Evolutionary conservation across 1,139 yeast species (phyloP).

Genomic region (Pichia sp.): DNA sequence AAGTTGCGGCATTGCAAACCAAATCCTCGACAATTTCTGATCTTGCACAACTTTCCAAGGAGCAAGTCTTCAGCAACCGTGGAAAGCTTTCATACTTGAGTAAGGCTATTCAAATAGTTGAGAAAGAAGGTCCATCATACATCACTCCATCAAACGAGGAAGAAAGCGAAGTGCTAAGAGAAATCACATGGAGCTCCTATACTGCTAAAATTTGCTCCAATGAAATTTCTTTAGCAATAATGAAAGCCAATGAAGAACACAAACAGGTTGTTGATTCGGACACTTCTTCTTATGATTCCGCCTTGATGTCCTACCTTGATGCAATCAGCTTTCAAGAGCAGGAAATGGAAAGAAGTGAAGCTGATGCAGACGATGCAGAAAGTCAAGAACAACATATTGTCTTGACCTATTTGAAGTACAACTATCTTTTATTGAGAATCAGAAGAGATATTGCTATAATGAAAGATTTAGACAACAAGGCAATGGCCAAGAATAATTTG

Average conservation of each 20-base stretch:
- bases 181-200: conserved; percentile 69
- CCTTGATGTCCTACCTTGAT: conserved; percentile 53
- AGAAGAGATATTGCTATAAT: conserved; percentile 63
- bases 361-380: conserved; percentile 42
- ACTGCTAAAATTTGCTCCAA: conserved; percentile 66
- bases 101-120: conserved; percentile 39
- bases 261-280: conserved; percentile 26
- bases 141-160: conserved; percentile 35
- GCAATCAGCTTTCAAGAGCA: conserved; percentile 47
- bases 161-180: conserved; percentile 31
- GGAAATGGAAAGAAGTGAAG: conserved; percentile 46
- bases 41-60: conserved; percentile 45
- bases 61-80: conserved; percentile 34
- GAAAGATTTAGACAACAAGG: conserved; percentile 22
- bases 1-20: conserved; percentile 41
- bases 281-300: conserved; percentile 41
- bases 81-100: conserved; percentile 33
- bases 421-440: conserved; percentile 59
- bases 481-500: conserved; percentile 20
- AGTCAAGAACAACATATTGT: conserved; percentile 73
- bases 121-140: conserved; percentile 39
- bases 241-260: conserved; percentile 35
- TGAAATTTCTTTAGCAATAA: conserved; percentile 61
- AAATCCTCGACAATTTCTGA: conserved; percentile 36
- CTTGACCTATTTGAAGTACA: conserved; percentile 69